Base-by-base conservation (phyloP, 148 eudicot species). In the Cornus controversa region DNA sequence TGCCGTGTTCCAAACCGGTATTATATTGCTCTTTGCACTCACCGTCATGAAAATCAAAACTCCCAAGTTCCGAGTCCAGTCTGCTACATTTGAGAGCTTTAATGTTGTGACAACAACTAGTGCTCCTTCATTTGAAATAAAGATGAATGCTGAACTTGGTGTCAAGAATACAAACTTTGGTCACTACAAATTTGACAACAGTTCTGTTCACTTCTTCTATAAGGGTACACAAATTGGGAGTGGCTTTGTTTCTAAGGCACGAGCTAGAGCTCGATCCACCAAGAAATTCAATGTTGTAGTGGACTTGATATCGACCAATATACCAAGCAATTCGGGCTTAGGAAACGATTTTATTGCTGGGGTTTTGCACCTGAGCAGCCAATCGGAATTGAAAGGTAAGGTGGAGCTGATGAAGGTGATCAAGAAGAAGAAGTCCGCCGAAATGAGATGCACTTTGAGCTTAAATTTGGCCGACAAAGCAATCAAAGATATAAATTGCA, bases 101-200 rank as follows among this genome's bases (percentile, higher is more conserved):
- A 27, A 9, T 16, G 45, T 28, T 42, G 53, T 23, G 34, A 31
- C 34, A 1, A 31, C 62, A 31, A 34, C 31, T 31, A 31, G 34
- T 31, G 34, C 34, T 31, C 75, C 81, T 15, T 66, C 71, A 1
- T 82, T 82, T 26, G 29, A n/a, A 71, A 57, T 78, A 31, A 62
- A n/a, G 16, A 27, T 82, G 1, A 74, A 73, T 25, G 75, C 75
- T 34, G 74, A 82, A 68, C 25, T 82, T 18, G 42, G 54, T 6
- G 60, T 82, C 8, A 82, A 78, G 58, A 82, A 82, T 42, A 42
- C 60, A 25, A 65, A 75, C 22, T 75, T 75, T 34, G 78, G 78
- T 9, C 22, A 40, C 4, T 75, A 64, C 53, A 45, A 65, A 7
- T 75, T 40, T 11, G 70, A n/a, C 2, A 13, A 37, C n/a, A 63